These are phyloP conservation scores for Clonostachys sp. DNA, from an alignment of 2,329 filamentous ascomycete genomes.

Conservation along the genomic window DNA sequence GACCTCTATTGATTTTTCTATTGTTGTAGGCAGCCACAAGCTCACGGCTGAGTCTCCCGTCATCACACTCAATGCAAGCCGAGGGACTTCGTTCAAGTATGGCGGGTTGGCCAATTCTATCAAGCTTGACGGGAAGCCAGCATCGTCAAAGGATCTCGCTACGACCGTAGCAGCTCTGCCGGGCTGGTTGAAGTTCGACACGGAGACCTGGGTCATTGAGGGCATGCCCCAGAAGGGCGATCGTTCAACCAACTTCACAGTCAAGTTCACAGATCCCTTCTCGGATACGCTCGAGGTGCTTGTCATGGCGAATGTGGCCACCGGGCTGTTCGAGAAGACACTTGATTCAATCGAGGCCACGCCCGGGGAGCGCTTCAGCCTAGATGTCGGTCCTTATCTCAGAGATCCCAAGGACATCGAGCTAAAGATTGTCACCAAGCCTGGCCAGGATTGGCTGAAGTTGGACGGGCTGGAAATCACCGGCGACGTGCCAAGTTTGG, in stretches of 20 bases:
- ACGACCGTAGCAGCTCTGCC: constrained; percentile 51
- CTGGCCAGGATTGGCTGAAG: constrained; percentile 36
- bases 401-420: constrained; percentile 28
- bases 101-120: constrained; percentile 44
- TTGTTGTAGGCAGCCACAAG: constrained; percentile 68
- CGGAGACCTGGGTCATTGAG: constrained; percentile 52
- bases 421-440: constrained; percentile 26
- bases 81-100: constrained; percentile 47
- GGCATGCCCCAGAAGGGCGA: constrained; percentile 61
- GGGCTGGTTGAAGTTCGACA: constrained; percentile 65
- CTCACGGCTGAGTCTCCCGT: constrained; percentile 57
- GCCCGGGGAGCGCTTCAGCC: constrained; percentile 32
- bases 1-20: constrained; percentile 59
- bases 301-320: constrained; percentile 30
- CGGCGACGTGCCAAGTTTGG: constrained; percentile 31
- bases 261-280: constrained; percentile 55
- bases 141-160: constrained; percentile 45
- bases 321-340: constrained; percentile 31
- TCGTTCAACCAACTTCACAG: constrained; percentile 56
- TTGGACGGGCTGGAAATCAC: constrained; percentile 29
- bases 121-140: constrained; percentile 50
- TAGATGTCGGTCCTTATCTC: constrained; percentile 37
- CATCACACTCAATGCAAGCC: constrained; percentile 52
- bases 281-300: constrained; percentile 55
- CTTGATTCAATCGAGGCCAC: constrained; percentile 31